Percentiles rank a stretch among this genome's conserved stretches.
Evolutionary conservation across 116 monocot genomes (phyloP).

Genomic region (Trichopus zeylanicus): DNA sequence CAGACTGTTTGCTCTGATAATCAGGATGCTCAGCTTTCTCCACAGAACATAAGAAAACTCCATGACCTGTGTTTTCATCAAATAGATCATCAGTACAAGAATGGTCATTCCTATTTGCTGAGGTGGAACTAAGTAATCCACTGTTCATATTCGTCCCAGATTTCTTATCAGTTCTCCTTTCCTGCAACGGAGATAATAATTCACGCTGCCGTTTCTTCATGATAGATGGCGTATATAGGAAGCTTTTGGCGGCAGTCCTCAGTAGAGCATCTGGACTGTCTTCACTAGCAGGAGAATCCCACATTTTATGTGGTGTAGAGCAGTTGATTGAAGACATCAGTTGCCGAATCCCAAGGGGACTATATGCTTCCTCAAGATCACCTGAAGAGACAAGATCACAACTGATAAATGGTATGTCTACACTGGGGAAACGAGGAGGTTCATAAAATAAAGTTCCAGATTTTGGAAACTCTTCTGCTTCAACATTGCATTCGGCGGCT

Average conservation of each 20-base stretch:
- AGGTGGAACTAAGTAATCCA: slow-evolving; percentile 9
- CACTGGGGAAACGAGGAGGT: slow-evolving; percentile 66
- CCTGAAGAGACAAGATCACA: slow-evolving; percentile 76
- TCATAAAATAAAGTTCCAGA: slow-evolving; percentile 62
- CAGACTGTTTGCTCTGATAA: slow-evolving; percentile 20
- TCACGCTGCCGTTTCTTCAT: slow-evolving; percentile 80
- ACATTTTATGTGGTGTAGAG: slow-evolving; percentile 35
- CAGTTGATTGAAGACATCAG: slow-evolving; percentile 46
- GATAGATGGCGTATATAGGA: slow-evolving; percentile 65
- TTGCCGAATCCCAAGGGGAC: slow-evolving; percentile 86
- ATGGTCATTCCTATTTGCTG: slow-evolving; percentile 11
- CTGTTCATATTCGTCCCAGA: slow-evolving; percentile 17
- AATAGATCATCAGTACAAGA: slow-evolving; percentile 13
- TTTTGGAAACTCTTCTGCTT: slow-evolving; percentile 16
- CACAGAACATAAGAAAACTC: slow-evolving; percentile 11
- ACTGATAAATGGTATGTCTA: slow-evolving; percentile 84
- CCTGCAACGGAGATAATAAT: slow-evolving; percentile 60
- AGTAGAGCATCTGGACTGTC: slow-evolving; percentile 48
- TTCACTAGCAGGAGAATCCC: slow-evolving; percentile 65
- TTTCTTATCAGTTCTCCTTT: slow-evolving; percentile 46
- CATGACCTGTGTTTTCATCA: slow-evolving; percentile 11
- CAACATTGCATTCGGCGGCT: slow-evolving; percentile 20
- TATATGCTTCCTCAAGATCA: slow-evolving; percentile 67
- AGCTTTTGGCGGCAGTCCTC: slow-evolving; percentile 72
- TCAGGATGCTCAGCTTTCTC: neutral